Base-by-base conservation (phyloP, 1,139 yeast species). In the Diutina pseudorugosa region DNA sequence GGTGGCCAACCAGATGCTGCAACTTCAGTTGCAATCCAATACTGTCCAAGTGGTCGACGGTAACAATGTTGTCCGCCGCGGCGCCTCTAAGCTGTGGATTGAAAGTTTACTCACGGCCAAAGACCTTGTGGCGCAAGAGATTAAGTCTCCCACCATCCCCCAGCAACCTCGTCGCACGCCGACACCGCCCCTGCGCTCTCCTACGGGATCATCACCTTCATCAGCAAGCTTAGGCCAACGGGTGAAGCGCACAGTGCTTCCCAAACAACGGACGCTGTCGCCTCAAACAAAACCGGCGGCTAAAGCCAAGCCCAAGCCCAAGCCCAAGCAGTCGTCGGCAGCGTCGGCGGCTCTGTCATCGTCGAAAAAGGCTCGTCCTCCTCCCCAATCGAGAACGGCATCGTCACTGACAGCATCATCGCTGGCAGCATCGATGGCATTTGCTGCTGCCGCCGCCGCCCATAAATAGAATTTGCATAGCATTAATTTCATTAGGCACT, bases 41-140 rank as follows among this genome's bases (percentile, higher is more conserved):
- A 61, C 66, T 16, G 73, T 76, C 4, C 61, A 67, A 51, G 79
- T 78, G 2, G 62, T 68, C 4, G 73, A 68, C 51, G 53, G 58
- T 20, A 72, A 73, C 4, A 61, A 65, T 3, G 65, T 60, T 21
- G 65, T 73, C n/a, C 65, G 60, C 51, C 57, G 73, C 27, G 77
- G 79, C 3, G 57, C 58, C 45, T 64, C 65, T 52, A 65, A 68
- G 57, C 77, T 78, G 2, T 77, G 82, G 82, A 74, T 77, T 11
- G 76, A 75, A 23, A 69, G 80, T 19, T 65, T 78, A 52, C 64
- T 78, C 56, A 70, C 69, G 54, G 77, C 80, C 1, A 73, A 77
- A 53, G 72, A 74, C 52, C 53, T 76, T 68, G 71, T 71, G 18
- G 66, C 64, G 16, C 57, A 54, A 41, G 56, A 55, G 18, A 48